A percentile compares a stretch with the other conserved stretches of the same genome.
Evolutionary conservation across 2,329 filamentous ascomycete genomes (phyloP).

Genomic region (Alternaria incomplexa): DNA sequence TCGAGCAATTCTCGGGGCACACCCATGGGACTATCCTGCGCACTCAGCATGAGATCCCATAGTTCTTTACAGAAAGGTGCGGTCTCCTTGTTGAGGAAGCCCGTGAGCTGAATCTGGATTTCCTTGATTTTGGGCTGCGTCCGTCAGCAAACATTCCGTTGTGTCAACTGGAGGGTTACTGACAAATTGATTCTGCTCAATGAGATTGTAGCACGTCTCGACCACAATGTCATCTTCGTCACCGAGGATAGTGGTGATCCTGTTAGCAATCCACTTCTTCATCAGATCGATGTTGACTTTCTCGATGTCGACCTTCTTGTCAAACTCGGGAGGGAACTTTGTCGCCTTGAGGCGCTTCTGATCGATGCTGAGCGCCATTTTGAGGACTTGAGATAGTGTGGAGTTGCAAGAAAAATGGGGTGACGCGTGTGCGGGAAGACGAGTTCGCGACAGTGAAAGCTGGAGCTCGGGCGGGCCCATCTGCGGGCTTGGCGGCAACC

Average conservation of each 20-base stretch:
- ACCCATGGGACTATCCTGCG: constrained; percentile 84
- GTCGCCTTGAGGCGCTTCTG: constrained; percentile 88
- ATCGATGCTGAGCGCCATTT: constrained; percentile 84
- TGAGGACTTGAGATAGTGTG: not conserved
- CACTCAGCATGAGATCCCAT: constrained; percentile 90
- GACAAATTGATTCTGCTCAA: constrained; percentile 79
- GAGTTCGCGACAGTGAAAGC: constrained; percentile 11
- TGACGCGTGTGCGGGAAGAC: constrained; percentile 4
- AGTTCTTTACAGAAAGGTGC: constrained; percentile 89
- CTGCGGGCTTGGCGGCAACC: constrained; percentile 14
- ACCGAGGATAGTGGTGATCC: constrained; percentile 86
- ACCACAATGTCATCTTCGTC: constrained; percentile 96
- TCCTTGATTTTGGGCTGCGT: constrained; percentile 90
- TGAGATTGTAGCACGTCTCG: constrained; percentile 74
- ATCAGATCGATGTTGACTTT: constrained; percentile 98
- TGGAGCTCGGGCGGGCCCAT: constrained; percentile 15
- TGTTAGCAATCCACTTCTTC: constrained; percentile 97
- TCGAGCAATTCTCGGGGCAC: constrained; percentile 94
- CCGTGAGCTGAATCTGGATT: constrained; percentile 91
- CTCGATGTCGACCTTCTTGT: constrained; percentile 92
- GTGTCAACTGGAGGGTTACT: constrained; percentile 44
- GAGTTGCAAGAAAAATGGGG: not conserved
- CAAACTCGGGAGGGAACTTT: constrained; percentile 93
- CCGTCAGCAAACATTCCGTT: constrained; percentile 16
- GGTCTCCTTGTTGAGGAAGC: constrained; percentile 93